These are phyloP conservation scores for Neospora caninum DNA, from an alignment of 169 alveolate species.

Conservation along the genomic window DNA sequence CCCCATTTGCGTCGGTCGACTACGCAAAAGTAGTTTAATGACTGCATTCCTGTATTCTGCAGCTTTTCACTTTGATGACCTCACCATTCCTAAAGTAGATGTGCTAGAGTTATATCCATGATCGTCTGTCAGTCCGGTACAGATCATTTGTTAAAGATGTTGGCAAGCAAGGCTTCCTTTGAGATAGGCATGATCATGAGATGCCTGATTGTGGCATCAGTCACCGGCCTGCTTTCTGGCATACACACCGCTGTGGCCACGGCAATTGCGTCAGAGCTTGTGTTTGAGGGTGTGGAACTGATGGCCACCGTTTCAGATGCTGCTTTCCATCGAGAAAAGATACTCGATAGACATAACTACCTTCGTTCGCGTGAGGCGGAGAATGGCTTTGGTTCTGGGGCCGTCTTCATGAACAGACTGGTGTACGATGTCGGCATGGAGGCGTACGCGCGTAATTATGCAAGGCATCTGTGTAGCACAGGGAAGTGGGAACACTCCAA, in stretches of 20 bases:
- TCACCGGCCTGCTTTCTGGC: neutral
- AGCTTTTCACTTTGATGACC: too few relatives aligned
- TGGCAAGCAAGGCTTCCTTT: too few relatives aligned
- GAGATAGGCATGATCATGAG: too few relatives aligned
- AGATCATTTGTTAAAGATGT: too few relatives aligned
- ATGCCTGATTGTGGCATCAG: neutral
- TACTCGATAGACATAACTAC: constrained; percentile 72
- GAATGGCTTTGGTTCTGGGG: constrained; percentile 60
- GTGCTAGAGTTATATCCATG: too few relatives aligned
- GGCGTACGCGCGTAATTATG: constrained; percentile 75
- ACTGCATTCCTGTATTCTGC: too few relatives aligned
- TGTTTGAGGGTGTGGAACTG: constrained; percentile 19
- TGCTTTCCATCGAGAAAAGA: constrained; percentile 64
- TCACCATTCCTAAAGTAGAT: too few relatives aligned
- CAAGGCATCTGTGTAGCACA: constrained; percentile 62
- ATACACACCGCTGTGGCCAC: neutral
- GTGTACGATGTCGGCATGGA: constrained; percentile 72
- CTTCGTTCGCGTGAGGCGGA: constrained; percentile 72
- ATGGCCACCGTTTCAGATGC: constrained; percentile 28
- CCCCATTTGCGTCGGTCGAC: too few relatives aligned
- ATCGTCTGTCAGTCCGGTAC: too few relatives aligned
- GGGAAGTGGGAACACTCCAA: constrained; percentile 60
- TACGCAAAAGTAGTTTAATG: too few relatives aligned
- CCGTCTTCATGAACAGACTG: constrained; percentile 72
- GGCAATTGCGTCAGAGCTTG: neutral